phyloP scores from a whole-genome alignment of 441 rosid species.

The Melastoma candidum region DNA sequence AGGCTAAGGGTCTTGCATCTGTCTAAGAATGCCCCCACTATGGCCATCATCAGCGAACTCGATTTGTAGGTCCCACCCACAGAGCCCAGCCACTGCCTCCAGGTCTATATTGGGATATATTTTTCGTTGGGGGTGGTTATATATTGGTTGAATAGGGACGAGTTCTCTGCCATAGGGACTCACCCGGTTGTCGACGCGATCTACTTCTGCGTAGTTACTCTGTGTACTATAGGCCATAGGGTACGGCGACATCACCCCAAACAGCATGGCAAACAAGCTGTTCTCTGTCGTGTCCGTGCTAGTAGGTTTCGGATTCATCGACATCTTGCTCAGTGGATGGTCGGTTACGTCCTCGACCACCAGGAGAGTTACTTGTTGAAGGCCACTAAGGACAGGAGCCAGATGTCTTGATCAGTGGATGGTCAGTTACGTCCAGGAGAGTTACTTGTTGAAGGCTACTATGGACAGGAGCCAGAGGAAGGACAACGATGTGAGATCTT shows the following conservation, averaged over 20 bases:
- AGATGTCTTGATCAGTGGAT: too few relatives aligned
- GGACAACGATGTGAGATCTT: constrained; percentile 38
- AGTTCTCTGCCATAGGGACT: constrained; percentile 70
- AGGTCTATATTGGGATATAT: constrained; percentile 48
- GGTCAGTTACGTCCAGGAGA: too few relatives aligned
- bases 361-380: constrained; percentile 67
- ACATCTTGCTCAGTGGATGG: constrained; percentile 64
- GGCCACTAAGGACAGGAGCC: constrained; percentile 21
- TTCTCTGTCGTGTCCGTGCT: constrained; percentile 70
- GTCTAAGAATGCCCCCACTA: constrained; percentile 69
- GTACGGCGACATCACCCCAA: constrained; percentile 78
- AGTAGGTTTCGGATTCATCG: constrained; percentile 80
- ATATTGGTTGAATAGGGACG: constrained; percentile 53
- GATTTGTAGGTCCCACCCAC: constrained; percentile 16
- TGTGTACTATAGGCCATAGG: constrained; percentile 67
- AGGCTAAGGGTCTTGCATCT: constrained; percentile 21
- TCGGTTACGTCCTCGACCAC: constrained; percentile 66
- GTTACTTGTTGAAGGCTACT: too few relatives aligned
- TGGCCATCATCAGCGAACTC: constrained; percentile 45
- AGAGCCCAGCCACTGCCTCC: constrained; percentile 47
- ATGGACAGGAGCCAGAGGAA: constrained; percentile 18
- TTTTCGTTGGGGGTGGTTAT: constrained; percentile 51
- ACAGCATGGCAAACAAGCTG: constrained; percentile 52
- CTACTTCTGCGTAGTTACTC: constrained; percentile 82
- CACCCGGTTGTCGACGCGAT: constrained; percentile 80